phyloP scores from a whole-genome alignment of 2,329 filamentous ascomycete species.

The Aspergillus versicolor region DNA sequence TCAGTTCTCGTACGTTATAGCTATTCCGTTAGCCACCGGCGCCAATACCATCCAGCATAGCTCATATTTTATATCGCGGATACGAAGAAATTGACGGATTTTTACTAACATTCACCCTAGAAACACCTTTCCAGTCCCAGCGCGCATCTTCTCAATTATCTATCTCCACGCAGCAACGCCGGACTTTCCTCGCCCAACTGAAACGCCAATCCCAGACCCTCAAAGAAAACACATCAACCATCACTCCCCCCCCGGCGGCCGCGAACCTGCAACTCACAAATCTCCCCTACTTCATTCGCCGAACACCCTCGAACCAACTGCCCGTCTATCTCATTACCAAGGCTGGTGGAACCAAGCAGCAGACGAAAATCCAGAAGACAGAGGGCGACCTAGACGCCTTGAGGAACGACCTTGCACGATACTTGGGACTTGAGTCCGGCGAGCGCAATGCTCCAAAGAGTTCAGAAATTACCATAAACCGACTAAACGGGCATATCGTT shows the following conservation, averaged over 20 bases:
- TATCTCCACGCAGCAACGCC: conserved; percentile 29
- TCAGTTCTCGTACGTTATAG: conserved; percentile 31
- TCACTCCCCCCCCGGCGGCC: conserved; percentile 32
- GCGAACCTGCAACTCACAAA: conserved; percentile 40
- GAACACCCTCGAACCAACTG: conserved; percentile 68
- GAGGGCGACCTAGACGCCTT: conserved; percentile 69
- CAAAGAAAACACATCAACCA: conserved; percentile 26
- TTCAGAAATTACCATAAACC: conserved; percentile 51
- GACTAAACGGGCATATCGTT: conserved; percentile 69
- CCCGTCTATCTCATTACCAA: conserved; percentile 75
- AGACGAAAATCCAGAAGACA: conserved; percentile 76
- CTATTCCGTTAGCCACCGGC: conserved; percentile 9
- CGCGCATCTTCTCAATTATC: conserved; percentile 17
- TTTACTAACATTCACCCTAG: conserved; percentile 20
- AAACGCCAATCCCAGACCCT: conserved; percentile 36
- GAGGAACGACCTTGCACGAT: conserved; percentile 60
- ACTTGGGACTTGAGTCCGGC: conserved; percentile 56
- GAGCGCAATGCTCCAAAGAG: conserved; percentile 36
- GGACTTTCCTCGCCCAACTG: conserved; percentile 39
- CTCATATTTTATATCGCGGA: background rate
- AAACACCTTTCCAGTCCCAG: conserved; percentile 22
- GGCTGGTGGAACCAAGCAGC: conserved; percentile 70
- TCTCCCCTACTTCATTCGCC: conserved; percentile 68
- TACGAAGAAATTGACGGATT: background rate
- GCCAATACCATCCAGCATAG: background rate